Evolutionary conservation across 225 moss, liverwort and hornwort genomes (phyloP).

Genomic region (Neckera pumila): DNA sequence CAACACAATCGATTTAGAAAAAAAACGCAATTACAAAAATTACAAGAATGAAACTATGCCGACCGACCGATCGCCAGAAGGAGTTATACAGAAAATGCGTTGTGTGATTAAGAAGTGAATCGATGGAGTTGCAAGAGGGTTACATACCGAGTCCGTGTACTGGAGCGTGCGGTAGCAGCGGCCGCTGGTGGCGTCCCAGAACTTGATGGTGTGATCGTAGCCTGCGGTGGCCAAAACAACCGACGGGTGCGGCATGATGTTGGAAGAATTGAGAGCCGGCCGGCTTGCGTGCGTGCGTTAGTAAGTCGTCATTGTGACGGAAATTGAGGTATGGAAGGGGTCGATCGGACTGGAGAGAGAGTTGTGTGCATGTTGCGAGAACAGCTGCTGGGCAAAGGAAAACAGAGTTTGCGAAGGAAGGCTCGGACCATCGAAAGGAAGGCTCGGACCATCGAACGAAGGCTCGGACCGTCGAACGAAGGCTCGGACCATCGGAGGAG

Average conservation of each 20-base stretch:
- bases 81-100: background rate
- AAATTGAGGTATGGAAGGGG: background rate
- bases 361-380: background rate
- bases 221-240: conserved; percentile 98
- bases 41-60: background rate
- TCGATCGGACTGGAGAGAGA: background rate
- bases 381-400: background rate
- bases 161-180: conserved; percentile 96
- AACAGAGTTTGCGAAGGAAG: background rate
- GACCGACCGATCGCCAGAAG: background rate
- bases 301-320: background rate
- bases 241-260: conserved; percentile 79
- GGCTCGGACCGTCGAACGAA: background rate
- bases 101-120: background rate
- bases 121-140: too few species aligned
- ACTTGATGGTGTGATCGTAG: conserved; percentile 97
- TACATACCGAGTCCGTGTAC: conserved; percentile 66
- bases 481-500: background rate
- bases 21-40: background rate
- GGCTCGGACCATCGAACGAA: background rate
- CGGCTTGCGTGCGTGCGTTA: background rate
- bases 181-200: conserved; percentile 93
- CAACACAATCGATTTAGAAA: background rate
- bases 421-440: background rate
- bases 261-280: background rate